Percentiles rank a stretch among this genome's conserved stretches.
These are phyloP conservation scores for Withania somnifera DNA, from an alignment of 305 asterid genomes.

Conservation along the genomic window DNA sequence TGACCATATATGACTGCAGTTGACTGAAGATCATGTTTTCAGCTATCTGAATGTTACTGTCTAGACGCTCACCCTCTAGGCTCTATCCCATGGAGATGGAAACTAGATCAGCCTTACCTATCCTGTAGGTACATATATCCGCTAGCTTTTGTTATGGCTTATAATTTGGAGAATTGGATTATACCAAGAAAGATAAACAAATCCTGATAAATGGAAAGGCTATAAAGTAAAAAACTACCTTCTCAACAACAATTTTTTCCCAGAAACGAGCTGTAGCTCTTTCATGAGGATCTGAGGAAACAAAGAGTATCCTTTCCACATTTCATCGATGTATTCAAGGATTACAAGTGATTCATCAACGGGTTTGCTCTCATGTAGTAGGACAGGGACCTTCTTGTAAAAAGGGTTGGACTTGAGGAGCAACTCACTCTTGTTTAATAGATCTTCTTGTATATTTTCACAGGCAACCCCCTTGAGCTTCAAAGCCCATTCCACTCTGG, in stretches of 20 bases:
- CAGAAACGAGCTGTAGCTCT: constrained; percentile 15
- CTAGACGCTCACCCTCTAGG: background rate
- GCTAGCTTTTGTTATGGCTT: background rate
- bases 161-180: background rate
- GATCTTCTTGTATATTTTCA: constrained; percentile 12
- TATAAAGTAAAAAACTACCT: background rate
- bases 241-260: constrained; percentile 17
- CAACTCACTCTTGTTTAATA: constrained; percentile 14
- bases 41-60: background rate
- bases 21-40: background rate
- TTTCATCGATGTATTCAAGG: constrained; percentile 20
- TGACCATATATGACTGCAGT: background rate
- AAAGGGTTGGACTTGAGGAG: constrained; percentile 16
- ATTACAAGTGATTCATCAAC: constrained; percentile 16
- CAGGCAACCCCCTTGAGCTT: constrained; percentile 8
- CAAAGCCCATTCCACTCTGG: constrained; percentile 17
- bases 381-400: constrained; percentile 15
- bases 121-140: background rate
- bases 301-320: constrained; percentile 10
- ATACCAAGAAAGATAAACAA: background rate
- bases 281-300: constrained; percentile 17
- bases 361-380: constrained; percentile 7
- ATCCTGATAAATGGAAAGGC: background rate
- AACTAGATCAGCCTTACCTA: background rate
- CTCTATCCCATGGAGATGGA: background rate